Base-by-base conservation (phyloP, 2,329 filamentous ascomycete genomes). In the Pyrenochaeta sp. region DNA sequence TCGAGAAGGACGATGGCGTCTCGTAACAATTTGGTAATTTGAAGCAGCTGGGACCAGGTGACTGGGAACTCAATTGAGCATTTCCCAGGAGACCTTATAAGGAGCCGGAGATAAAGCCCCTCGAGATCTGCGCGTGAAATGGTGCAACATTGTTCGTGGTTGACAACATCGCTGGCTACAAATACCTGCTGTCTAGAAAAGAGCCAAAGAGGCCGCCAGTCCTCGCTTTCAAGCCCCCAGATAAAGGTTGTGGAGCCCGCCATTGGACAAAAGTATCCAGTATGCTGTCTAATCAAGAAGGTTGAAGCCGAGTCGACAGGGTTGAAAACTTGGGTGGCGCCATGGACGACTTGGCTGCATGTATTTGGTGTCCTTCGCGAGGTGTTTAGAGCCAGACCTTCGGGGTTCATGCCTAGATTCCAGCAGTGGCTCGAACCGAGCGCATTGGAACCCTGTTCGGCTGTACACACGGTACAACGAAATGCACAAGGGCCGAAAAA, bases 151-250 rank as follows among this genome's bases (percentile, higher is more conserved):
- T 27, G 43, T 39, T 50, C 22, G 46, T 19, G 24, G 24, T 36
- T 69, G 65, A 67, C 66, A 69, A 69, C 64, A 69, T 66, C 42
- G 8, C 49, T 51, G 42, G 45, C n/a, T 13, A 37, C 32, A 28
- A 49, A 30, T 46, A 53, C 49, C 42, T 52, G 46, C 36, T 54
- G 50, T 19, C 19, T 54, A 52, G 52, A 56, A 53, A 39, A 59
- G 10, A 49, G 60, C 49, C 54, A 34, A 42, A 34, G 34, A 28
- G 48, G 51, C 48, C 50, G 48, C 28, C 40, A 50, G 27, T 39
- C 51, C 52, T 48, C 27, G 25, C 43, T 19, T 10, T 2, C 45
- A 36, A 44, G 28, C 43, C 24, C 45, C 19, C 27, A 34, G 55
- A 64, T 58, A 64, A 59, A 54, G 34, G 44, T 27, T 9, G 28